These are phyloP conservation scores for Xylariaceae sp. DNA, from an alignment of 2,329 filamentous ascomycete species.

Conservation along the genomic window DNA sequence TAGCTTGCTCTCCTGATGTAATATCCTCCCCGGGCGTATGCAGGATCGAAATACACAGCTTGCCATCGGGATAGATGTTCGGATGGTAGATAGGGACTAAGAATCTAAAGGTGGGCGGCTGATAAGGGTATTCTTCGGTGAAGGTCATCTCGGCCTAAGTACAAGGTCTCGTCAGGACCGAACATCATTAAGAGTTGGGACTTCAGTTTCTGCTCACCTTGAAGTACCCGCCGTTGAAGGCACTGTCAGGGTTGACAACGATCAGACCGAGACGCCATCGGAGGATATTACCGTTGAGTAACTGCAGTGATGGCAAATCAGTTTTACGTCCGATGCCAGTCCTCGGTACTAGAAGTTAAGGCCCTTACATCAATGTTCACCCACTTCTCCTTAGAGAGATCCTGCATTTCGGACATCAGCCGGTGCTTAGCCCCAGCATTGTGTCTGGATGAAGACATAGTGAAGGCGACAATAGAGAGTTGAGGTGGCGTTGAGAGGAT, in stretches of 20 bases:
- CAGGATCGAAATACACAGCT: slow-evolving; percentile 94
- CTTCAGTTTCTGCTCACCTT: slow-evolving; percentile 50
- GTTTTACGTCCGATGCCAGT: slow-evolving; percentile 1
- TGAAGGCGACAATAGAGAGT: slow-evolving; percentile 4
- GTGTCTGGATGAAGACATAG: slow-evolving; percentile 33
- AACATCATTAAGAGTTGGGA: background rate
- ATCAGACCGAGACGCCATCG: slow-evolving; percentile 87
- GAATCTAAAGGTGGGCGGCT: slow-evolving; percentile 88
- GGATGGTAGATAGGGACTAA: slow-evolving; percentile 79
- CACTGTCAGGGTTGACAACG: slow-evolving; percentile 88
- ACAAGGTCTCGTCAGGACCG: slow-evolving; percentile 1
- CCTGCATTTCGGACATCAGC: slow-evolving; percentile 85
- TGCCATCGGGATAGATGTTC: slow-evolving; percentile 90
- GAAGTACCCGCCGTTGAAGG: slow-evolving; percentile 92
- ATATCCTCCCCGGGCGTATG: slow-evolving; percentile 90
- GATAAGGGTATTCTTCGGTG: slow-evolving; percentile 84
- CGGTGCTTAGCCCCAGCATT: slow-evolving; percentile 68
- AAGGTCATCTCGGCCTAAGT: slow-evolving; percentile 80
- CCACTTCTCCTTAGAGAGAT: slow-evolving; percentile 88
- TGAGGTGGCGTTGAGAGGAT: background rate
- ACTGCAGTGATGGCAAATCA: slow-evolving; percentile 46
- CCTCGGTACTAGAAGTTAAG: background rate
- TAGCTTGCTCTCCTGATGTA: slow-evolving; percentile 86
- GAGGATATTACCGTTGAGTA: slow-evolving; percentile 81
- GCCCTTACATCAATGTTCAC: slow-evolving; percentile 77